Evolutionary conservation across 768 basidiomycete species (phyloP).

Genomic region (Tephrocybe rancida): DNA sequence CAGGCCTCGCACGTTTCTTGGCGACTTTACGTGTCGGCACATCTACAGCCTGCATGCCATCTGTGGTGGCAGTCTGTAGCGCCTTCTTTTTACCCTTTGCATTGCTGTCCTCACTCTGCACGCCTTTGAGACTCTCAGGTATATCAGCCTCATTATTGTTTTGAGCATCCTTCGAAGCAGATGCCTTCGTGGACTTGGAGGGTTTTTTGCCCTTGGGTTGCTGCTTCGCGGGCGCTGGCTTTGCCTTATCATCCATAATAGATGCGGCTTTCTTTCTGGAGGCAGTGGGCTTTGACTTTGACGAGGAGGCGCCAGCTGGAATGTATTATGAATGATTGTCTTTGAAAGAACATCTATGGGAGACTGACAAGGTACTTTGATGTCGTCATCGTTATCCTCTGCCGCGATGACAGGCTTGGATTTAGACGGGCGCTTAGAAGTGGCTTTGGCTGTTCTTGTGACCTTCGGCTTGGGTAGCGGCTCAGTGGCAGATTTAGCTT

Average conservation of each 20-base stretch:
- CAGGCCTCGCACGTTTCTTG: slow-evolving; percentile 1
- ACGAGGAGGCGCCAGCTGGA: neutral
- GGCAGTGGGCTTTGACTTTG: neutral
- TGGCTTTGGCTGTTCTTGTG: neutral
- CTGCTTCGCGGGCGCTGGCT: neutral
- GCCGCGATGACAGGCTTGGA: neutral
- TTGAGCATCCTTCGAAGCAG: neutral
- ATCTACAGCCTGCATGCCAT: neutral
- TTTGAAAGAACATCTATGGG: neutral
- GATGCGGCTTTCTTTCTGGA: neutral
- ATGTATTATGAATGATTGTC: neutral
- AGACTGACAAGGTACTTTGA: neutral
- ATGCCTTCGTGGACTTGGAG: neutral
- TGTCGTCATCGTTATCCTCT: neutral
- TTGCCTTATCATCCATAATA: neutral
- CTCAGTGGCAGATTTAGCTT: too few species aligned
- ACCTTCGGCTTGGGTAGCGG: neutral
- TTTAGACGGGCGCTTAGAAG: neutral
- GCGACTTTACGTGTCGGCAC: neutral
- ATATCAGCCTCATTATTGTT: neutral
- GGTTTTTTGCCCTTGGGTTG: neutral
- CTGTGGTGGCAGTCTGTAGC: neutral
- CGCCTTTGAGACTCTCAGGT: neutral
- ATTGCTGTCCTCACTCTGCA: neutral
- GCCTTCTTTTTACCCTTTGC: neutral